Evolutionary conservation across 2,329 filamentous ascomycete species (phyloP).

Genomic region (Delphinella strobiligena): DNA sequence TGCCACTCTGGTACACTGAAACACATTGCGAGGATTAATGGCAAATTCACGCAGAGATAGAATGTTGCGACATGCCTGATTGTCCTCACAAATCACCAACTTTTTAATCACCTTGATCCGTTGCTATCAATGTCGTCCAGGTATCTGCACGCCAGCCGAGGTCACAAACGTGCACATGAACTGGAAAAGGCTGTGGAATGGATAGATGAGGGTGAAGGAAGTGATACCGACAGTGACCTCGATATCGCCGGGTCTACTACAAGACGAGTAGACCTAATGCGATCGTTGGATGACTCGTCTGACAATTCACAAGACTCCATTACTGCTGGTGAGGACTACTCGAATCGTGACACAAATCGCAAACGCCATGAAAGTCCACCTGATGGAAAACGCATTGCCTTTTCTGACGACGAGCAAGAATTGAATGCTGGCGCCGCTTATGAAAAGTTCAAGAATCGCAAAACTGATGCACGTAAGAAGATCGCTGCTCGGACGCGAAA

Average conservation of each 20-base stretch:
- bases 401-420: conserved; percentile 40
- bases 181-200: conserved; percentile 1
- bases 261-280: conserved; percentile 3
- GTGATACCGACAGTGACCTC: conserved; percentile 1
- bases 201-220: conserved; percentile 3
- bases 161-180: conserved; percentile 2
- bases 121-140: background rate
- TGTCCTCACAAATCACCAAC: background rate
- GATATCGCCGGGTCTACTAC: conserved; percentile 6
- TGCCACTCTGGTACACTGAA: too few relatives aligned
- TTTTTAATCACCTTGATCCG: background rate
- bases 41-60: too few relatives aligned
- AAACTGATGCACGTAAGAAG: conserved; percentile 41
- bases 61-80: too few relatives aligned
- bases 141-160: conserved; percentile 2
- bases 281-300: background rate
- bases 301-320: background rate
- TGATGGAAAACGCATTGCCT: conserved; percentile 5
- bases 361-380: conserved; percentile 2
- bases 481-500: conserved; percentile 36
- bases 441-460: conserved; percentile 51
- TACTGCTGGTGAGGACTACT: conserved; percentile 1
- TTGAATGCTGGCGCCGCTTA: conserved; percentile 43
- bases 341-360: background rate
- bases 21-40: too few relatives aligned